Evolutionary conservation across 345 rosid species (phyloP).

Genomic region (Rhodamnia argentea): DNA sequence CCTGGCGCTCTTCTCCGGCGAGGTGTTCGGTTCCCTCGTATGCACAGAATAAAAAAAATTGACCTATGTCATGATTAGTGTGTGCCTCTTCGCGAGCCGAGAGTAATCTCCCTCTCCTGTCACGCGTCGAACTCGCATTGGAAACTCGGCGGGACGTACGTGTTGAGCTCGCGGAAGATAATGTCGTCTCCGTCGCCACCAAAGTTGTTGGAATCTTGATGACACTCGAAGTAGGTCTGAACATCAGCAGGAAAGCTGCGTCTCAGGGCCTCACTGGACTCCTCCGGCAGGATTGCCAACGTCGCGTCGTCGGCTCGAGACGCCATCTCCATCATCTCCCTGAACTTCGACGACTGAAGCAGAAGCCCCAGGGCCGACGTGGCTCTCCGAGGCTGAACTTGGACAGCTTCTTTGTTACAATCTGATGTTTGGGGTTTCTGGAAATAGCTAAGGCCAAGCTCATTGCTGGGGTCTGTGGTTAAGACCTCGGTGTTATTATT

Average conservation of each 20-base stretch:
- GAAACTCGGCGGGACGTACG: conserved; percentile 30
- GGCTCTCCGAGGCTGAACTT: conserved; percentile 11
- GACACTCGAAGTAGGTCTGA: conserved; percentile 59
- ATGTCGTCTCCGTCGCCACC: conserved; percentile 34
- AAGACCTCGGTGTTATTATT: neutral
- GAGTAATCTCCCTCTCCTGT: neutral
- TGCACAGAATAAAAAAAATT: neutral
- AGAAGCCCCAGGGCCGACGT: conserved; percentile 61
- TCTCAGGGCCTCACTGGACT: conserved; percentile 13
- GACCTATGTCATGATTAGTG: neutral
- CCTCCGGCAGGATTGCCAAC: conserved; percentile 5
- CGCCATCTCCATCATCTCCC: conserved; percentile 62
- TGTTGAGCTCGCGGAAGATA: conserved; percentile 46
- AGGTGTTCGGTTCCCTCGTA: neutral
- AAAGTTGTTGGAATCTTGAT: conserved; percentile 42
- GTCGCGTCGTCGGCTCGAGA: conserved; percentile 16
- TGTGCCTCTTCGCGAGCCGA: neutral
- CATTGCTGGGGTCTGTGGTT: neutral
- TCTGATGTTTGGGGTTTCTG: neutral
- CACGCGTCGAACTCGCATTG: conserved; percentile 35
- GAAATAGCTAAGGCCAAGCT: neutral
- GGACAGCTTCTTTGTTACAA: neutral
- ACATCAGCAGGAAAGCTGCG: conserved; percentile 72
- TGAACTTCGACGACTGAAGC: conserved; percentile 52
- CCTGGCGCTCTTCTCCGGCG: neutral